Conservation (phyloP, 2,329 filamentous ascomycete species). For the Anthostomella pinea region DNA sequence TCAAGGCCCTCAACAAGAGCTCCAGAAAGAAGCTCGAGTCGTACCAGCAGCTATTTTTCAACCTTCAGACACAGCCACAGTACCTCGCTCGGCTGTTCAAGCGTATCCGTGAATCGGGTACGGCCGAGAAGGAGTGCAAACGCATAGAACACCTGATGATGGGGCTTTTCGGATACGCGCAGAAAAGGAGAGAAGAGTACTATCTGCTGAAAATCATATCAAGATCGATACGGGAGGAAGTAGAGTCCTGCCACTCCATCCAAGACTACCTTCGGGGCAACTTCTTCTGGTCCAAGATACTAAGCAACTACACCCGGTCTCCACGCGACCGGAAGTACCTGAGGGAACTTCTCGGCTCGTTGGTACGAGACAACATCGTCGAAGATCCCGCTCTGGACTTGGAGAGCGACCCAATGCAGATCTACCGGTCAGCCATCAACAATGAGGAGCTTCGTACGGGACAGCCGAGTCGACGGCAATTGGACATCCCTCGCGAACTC, state of each 20-base stretch:
- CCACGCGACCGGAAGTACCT: constrained; percentile 91
- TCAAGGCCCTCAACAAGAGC: constrained; percentile 96
- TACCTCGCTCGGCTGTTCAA: constrained; percentile 89
- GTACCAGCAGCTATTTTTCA: constrained; percentile 97
- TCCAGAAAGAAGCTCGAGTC: constrained; percentile 93
- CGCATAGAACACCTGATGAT: constrained; percentile 91
- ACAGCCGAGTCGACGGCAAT: constrained; percentile 72
- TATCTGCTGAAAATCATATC: constrained; percentile 87
- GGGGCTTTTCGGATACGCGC: constrained; percentile 94
- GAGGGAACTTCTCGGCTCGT: constrained; percentile 76
- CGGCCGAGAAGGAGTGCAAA: constrained; percentile 88
- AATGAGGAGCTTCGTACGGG: constrained; percentile 96
- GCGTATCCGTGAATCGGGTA: constrained; percentile 76
- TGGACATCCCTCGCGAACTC: constrained; percentile 84
- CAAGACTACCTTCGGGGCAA: constrained; percentile 87
- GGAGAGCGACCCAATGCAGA: constrained; percentile 96
- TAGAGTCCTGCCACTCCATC: constrained; percentile 68
- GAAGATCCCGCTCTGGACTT: constrained; percentile 88
- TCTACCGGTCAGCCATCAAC: constrained; percentile 92
- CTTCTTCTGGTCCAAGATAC: constrained; percentile 88
- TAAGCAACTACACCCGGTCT: constrained; percentile 84
- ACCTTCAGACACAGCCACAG: constrained; percentile 91
- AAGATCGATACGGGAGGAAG: constrained; percentile 79
- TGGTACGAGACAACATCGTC: constrained; percentile 89
- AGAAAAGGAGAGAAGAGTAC: constrained; percentile 95